phyloP scores from a whole-genome alignment of 1,284 basidiomycete genomes.

The Tilletiaria anomala region DNA sequence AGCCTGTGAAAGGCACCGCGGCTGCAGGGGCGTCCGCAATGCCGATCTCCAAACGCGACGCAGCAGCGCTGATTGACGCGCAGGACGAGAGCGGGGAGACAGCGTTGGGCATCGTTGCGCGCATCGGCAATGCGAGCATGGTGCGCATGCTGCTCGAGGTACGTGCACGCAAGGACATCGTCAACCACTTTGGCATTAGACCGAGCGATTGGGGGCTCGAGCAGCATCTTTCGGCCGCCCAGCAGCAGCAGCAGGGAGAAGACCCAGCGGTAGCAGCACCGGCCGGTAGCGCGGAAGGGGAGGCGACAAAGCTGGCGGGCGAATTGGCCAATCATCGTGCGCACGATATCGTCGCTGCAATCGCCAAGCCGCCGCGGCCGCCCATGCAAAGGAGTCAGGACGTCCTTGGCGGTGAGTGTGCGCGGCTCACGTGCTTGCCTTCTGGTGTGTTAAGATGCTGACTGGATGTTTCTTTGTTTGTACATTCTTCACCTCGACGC shows the following conservation, averaged over 20 bases:
- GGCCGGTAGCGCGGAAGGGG: neutral
- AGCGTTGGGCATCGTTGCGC: constrained; percentile 80
- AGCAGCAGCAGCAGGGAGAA: constrained; percentile 1
- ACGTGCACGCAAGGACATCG: constrained; percentile 73
- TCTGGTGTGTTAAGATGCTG: neutral
- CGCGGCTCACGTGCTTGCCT: neutral
- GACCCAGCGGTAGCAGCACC: constrained; percentile 2
- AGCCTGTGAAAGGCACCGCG: too few relatives aligned
- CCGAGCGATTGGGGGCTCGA: constrained; percentile 67
- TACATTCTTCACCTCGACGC: too few relatives aligned
- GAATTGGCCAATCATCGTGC: constrained; percentile 22
- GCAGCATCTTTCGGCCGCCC: constrained; percentile 19
- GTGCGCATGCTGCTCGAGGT: constrained; percentile 79
- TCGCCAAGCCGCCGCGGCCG: constrained; percentile 42
- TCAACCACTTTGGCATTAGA: constrained; percentile 86
- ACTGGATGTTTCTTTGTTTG: neutral
- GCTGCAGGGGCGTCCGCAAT: constrained; percentile 5
- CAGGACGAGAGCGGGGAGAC: constrained; percentile 96
- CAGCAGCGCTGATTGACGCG: constrained; percentile 68
- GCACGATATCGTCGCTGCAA: constrained; percentile 51
- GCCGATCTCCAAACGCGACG: constrained; percentile 37
- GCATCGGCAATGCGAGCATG: constrained; percentile 77
- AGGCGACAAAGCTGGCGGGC: constrained; percentile 8
- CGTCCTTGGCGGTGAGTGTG: constrained; percentile 59
- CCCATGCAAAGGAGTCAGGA: constrained; percentile 73